These are phyloP conservation scores for Rhododendron molle DNA, from an alignment of 148 eudicot species.

Conservation along the genomic window DNA sequence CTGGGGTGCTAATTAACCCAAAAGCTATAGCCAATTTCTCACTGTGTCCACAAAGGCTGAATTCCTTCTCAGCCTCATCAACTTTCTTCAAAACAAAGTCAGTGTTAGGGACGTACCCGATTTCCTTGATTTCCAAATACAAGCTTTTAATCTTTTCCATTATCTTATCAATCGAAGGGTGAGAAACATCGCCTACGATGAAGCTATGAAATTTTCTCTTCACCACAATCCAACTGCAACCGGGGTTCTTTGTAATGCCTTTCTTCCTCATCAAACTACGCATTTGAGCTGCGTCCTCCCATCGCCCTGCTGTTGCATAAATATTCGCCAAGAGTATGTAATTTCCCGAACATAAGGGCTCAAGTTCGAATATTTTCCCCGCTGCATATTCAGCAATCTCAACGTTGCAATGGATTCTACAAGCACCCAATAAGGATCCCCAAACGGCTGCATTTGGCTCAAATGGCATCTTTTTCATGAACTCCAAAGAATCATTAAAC, in stretches of 20 bases:
- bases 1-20: constrained; percentile 13
- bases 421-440: constrained; percentile 21
- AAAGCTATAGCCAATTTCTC: constrained; percentile 18
- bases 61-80: constrained; percentile 20
- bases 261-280: constrained; percentile 16
- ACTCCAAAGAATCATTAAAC: constrained; percentile 5
- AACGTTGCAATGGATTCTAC: constrained; percentile 16
- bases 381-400: constrained; percentile 22
- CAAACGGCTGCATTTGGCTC: constrained; percentile 24
- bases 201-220: constrained; percentile 18
- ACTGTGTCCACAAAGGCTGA: constrained; percentile 15
- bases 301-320: constrained; percentile 12
- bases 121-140: constrained; percentile 8
- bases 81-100: constrained; percentile 10
- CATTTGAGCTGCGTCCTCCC: constrained; percentile 19
- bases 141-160: constrained; percentile 8
- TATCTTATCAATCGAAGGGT: constrained; percentile 16
- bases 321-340: constrained; percentile 17
- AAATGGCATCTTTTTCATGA: constrained; percentile 19
- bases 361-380: constrained; percentile 12
- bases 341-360: constrained; percentile 17
- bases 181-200: constrained; percentile 9
- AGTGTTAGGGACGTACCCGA: constrained; percentile 17
- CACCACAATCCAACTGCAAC: constrained; percentile 22
- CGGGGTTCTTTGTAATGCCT: constrained; percentile 13